Evolutionary conservation across 345 rosid genomes (phyloP), one percentile per base, ranked within the genome.

Genomic region (Corchorus capsularis): DNA sequence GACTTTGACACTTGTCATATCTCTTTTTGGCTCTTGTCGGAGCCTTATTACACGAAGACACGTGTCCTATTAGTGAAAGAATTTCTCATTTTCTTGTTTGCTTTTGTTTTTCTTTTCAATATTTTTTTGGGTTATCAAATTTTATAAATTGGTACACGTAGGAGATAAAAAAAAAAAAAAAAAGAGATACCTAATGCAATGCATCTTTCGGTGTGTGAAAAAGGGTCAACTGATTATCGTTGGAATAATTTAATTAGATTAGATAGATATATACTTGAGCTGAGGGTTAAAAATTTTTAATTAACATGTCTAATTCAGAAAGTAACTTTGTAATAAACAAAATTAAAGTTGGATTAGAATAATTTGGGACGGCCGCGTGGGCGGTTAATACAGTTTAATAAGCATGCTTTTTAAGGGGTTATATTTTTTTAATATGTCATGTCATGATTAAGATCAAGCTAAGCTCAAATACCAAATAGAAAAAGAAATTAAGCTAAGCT

Each of bases 91-190:
- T 27, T 27, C 27, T 8, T 41, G 8, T 35, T 68, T 27, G 34
- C 6, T 83, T 88, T 86, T 80, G 79, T 77, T 64, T 82, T 77
- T 64, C 17, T 1, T 32, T 66, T 3, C 32, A 17, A 52, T 34
- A 4, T 2, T 65, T 45, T 45, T 64, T 60, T 49, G 2, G 53
- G 12, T 19, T 39, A 15, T 74, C 1, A 45, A 45, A 45, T 19
- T n/a, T 1, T 65, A 19, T 46, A 20, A 50, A 10, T 74, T 6
- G 35, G 52, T 15, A 72, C 75, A 57, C 75, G 65, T 72, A 62
- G 3, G 39, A 14, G 60, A 55, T 55, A 0, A 35, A 35, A 4
- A 41, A 13, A 34, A 12, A 34, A 41, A 3, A 50, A 20, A 50
- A 55, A n/a, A n/a, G n/a, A 39, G 63, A 11, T 9, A 0, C 8